Evolutionary conservation across 352 stramenopile species (phyloP).

Genomic region (Globisporangium parvum): DNA sequence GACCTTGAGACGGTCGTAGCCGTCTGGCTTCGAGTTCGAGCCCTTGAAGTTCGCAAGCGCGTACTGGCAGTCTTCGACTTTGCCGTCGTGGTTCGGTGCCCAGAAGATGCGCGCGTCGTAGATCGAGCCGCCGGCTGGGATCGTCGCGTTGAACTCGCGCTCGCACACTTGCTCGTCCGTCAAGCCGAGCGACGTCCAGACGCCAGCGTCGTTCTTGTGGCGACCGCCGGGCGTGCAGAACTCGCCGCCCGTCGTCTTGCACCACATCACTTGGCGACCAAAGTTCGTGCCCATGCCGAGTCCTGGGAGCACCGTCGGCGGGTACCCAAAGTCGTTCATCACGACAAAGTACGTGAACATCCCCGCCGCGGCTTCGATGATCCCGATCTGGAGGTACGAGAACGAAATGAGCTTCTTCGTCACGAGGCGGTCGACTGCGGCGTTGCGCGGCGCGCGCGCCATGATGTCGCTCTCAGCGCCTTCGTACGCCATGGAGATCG

Average conservation of each 20-base stretch:
- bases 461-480: slow-evolving; percentile 85
- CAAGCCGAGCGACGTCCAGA: slow-evolving; percentile 16
- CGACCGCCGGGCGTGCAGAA: slow-evolving; percentile 37
- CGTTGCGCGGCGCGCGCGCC: slow-evolving; percentile 69
- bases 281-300: slow-evolving; percentile 53
- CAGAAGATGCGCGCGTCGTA: slow-evolving; percentile 53
- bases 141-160: slow-evolving; percentile 21
- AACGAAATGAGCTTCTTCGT: slow-evolving; percentile 88
- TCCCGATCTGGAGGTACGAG: slow-evolving; percentile 83
- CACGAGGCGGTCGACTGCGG: slow-evolving; percentile 81
- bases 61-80: slow-evolving; percentile 58
- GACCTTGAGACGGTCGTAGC: slow-evolving; percentile 24
- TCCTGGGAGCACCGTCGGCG: slow-evolving; percentile 45
- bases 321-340: slow-evolving; percentile 87
- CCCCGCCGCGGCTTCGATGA: slow-evolving; percentile 81
- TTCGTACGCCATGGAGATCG: slow-evolving; percentile 92
- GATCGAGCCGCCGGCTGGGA: slow-evolving; percentile 22
- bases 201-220: slow-evolving; percentile 18
- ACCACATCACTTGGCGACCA: slow-evolving; percentile 67
- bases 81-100: slow-evolving; percentile 32
- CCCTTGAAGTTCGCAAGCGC: slow-evolving; percentile 51
- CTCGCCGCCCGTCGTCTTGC: slow-evolving; percentile 55
- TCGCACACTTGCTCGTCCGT: slow-evolving; percentile 16
- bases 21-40: slow-evolving; percentile 11
- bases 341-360: slow-evolving; percentile 89